Base-by-base conservation (phyloP, 208 protist genomes). In the Acanthamoeba triangularis region DNA sequence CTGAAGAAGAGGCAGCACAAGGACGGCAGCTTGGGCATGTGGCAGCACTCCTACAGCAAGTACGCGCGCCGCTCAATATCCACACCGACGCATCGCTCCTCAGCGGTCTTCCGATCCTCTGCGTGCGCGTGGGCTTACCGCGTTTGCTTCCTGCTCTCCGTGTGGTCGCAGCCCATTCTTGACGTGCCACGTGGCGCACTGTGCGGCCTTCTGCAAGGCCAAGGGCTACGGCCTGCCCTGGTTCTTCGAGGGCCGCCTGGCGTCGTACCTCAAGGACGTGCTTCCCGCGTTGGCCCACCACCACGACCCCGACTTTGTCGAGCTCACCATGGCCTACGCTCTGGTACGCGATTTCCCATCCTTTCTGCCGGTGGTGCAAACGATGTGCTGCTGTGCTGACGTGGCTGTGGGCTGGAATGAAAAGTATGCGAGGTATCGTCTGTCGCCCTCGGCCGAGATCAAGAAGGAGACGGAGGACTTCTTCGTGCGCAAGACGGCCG, bases 161-260 rank as follows among this genome's bases (percentile, higher is more conserved):
- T n/a, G n/a, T n/a, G n/a, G 8, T 47, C 72, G 28, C 61, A 67
- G 30, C 41, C 7, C 65, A 33, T 72, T 93, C 59, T 7, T 93
- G 25, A 74, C 41, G 54, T 93, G 87, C 41, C 87, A 93, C 28
- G 87, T 93, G 18, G 61, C 87, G 7, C 87, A 93, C 47, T 93
- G 87, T 47, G 61, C 63, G 54, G 87, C 37, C 54, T 93, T 33
- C 33, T 93, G 87, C 44, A 93, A 93, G 87, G 87, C 87, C 61
- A 93, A 93, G 63, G 87, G 87, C 59, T 93, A 76, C 87, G 59
- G 87, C 8, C 63, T 93, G 33, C 87, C 87, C 20, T 93, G 54
- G 61, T 93, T 93, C 87, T 76, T 93, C 33, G 87, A 93, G 61
- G 63, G 87, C 61, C 30, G 59, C 37, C 54, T 93, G 4, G 35